Percentiles rank a stretch among this genome's conserved stretches.
phyloP scores from a whole-genome alignment of 805 yeast genomes.

The fission yeast (Schizosaccharomyces pombe) region DNA sequence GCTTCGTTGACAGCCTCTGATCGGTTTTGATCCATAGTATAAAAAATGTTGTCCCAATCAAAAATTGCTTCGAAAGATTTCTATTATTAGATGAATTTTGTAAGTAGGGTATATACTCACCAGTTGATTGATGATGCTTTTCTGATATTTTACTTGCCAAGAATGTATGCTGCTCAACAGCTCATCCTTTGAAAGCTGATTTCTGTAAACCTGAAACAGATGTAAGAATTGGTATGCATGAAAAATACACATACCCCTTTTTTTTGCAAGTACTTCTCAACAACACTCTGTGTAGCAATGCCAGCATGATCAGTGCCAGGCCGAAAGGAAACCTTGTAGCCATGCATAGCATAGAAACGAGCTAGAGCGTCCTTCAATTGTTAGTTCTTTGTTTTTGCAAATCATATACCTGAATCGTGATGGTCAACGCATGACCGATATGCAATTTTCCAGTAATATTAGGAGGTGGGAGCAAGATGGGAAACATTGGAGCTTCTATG shows the following conservation, averaged over 20 bases:
- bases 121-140: too few relatives aligned
- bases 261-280: conserved; percentile 78
- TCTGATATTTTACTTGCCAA: too few relatives aligned
- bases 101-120: too few relatives aligned
- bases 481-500: not conserved
- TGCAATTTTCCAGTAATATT: conserved; percentile 96
- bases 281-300: conserved; percentile 94
- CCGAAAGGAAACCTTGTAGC: conserved; percentile 71
- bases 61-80: conserved; percentile 84
- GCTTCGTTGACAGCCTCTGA: conserved; percentile 72
- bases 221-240: not conserved
- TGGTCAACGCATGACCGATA: conserved; percentile 93
- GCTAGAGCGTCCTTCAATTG: conserved; percentile 43
- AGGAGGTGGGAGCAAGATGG: conserved; percentile 49
- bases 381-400: not conserved
- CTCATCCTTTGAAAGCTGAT: too few relatives aligned
- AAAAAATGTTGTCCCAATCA: conserved; percentile 86
- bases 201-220: not conserved
- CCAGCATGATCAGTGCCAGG: conserved; percentile 99
- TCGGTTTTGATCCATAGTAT: conserved; percentile 63
- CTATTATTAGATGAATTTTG: too few relatives aligned
- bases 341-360: conserved; percentile 90
- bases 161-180: too few relatives aligned
- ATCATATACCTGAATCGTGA: conserved; percentile 39
- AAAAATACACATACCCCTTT: conserved; percentile 30